These are phyloP conservation scores for Pterocarpus macrocarpus DNA, from an alignment of 306 rosid species.

Conservation along the genomic window DNA sequence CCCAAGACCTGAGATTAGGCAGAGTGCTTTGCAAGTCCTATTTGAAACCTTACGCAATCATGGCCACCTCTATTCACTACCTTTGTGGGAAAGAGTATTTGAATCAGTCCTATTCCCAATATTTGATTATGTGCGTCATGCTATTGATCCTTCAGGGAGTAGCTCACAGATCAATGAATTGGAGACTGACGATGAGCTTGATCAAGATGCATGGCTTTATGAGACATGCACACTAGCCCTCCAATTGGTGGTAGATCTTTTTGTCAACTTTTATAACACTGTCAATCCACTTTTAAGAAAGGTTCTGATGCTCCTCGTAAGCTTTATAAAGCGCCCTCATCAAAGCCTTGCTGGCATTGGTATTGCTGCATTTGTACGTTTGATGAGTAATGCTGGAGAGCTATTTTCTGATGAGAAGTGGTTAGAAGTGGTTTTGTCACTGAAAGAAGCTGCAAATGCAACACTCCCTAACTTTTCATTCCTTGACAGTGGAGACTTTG, in stretches of 20 bases:
- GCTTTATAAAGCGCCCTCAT: conserved; percentile 97
- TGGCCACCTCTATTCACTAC: conserved; percentile 94
- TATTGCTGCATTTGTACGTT: conserved; percentile 97
- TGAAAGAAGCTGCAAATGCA: conserved; percentile 87
- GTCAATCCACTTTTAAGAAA: conserved; percentile 92
- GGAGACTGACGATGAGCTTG: conserved; percentile 74
- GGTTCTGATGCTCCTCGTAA: conserved; percentile 90
- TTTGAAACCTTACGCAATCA: conserved; percentile 98
- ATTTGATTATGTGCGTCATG: conserved; percentile 97
- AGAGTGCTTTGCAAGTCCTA: conserved; percentile 93
- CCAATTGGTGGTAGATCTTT: conserved; percentile 96
- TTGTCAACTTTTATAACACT: conserved; percentile 90
- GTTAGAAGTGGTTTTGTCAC: conserved; percentile 89
- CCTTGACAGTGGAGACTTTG: conserved; percentile 56
- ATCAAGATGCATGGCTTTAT: conserved; percentile 99
- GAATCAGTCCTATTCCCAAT: conserved; percentile 97
- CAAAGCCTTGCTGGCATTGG: conserved; percentile 99
- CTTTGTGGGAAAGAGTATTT: conserved; percentile 95
- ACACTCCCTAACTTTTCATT: conserved; percentile 90
- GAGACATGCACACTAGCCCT: conserved; percentile 99
- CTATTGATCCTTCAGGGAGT: conserved; percentile 95
- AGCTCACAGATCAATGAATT: conserved; percentile 64
- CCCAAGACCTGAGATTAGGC: conserved; percentile 97
- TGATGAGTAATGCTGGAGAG: conserved; percentile 98
- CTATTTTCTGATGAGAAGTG: conserved; percentile 95